phyloP scores from a whole-genome alignment of 2,329 filamentous ascomycete species.

The Fusarium citri region DNA sequence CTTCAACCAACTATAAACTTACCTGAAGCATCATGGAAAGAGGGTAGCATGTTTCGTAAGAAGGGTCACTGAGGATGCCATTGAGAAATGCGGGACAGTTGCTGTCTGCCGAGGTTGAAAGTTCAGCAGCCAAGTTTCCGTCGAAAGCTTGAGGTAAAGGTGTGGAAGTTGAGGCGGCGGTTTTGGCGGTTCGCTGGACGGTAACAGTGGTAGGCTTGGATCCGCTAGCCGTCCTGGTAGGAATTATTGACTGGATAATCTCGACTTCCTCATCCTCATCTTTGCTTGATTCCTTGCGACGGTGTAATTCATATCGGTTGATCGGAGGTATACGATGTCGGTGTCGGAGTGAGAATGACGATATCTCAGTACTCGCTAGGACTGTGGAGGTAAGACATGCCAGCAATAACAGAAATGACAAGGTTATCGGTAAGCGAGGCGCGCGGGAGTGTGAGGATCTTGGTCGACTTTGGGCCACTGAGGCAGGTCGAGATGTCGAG shows the following conservation, averaged over 20 bases:
- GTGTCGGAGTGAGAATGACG: conserved; percentile 25
- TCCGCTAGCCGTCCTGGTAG: conserved; percentile 32
- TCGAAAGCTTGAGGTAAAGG: conserved; percentile 72
- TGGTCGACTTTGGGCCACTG: conserved; percentile 4
- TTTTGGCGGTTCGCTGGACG: conserved; percentile 37
- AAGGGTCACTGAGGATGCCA: conserved; percentile 71
- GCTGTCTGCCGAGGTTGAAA: conserved; percentile 62
- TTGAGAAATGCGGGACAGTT: conserved; percentile 76
- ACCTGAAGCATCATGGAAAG: conserved; percentile 87
- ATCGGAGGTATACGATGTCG: conserved; percentile 17
- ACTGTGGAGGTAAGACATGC: conserved; percentile 41
- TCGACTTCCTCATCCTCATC: conserved; percentile 31
- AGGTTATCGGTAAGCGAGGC: conserved; percentile 26
- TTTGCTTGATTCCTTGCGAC: conserved; percentile 29
- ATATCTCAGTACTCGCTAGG: conserved; percentile 36
- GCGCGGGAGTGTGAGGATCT: conserved; percentile 6
- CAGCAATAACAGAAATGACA: conserved; percentile 36
- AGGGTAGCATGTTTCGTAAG: conserved; percentile 81
- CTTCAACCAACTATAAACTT: conserved; percentile 47
- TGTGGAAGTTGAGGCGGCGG: conserved; percentile 53
- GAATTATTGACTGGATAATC: conserved; percentile 27
- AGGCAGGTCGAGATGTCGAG: conserved; percentile 16
- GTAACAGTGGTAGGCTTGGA: conserved; percentile 42
- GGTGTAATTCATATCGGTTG: conserved; percentile 23
- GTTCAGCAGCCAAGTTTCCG: conserved; percentile 70